Base-by-base conservation (phyloP, 768 basidiomycete species). In the Stropharia rugosoannulata region DNA sequence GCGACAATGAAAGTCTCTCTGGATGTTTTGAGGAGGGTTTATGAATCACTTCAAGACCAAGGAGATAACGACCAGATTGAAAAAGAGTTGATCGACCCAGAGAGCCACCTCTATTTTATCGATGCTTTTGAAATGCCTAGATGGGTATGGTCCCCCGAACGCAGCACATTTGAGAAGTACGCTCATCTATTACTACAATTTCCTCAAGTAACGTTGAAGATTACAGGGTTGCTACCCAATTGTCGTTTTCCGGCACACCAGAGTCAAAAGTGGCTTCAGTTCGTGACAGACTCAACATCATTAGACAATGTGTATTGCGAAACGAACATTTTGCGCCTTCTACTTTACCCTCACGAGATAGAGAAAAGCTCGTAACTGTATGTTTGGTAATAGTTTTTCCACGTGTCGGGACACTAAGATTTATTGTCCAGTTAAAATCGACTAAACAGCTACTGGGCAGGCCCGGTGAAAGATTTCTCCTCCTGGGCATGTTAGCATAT, bases 261-360 rank as follows among this genome's bases (percentile, higher is more conserved):
- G 87, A 93, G 29, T 90, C 91, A 7, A 82, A 93, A 58, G 84
- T 94, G 36, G 73, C 78, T 27, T 89, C 92, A 43, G 76, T 92
- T 25, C 83, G 96, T 35, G 91, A 98, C 68, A 77, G 96, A 48
- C 79, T 96, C 59, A 84, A 92, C 67, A 85, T 98, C 49, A 93
- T 98, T 63, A 90, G 87, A 68, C 96, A 98, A 73, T 89, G 92
- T 64, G 85, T 98, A 27, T 75, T 98, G 38, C 80, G 97, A 39
- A 98, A 98, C 65, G 97, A 99, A 67, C 95, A 98, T 69, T 99
- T 99, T 72, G 93, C 93, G 2, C 95, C 97, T 2, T 96, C 96
- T 5, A 95, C 94, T 0, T 72, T 98, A 38, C 91, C 94, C 40
- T 95, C 93, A 13, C 83, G 86, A 50, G 93, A 98, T 70, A 77